These are phyloP conservation scores for Paraphoma chrysanthemicola DNA, from an alignment of 2,329 filamentous ascomycete species.

Conservation along the genomic window DNA sequence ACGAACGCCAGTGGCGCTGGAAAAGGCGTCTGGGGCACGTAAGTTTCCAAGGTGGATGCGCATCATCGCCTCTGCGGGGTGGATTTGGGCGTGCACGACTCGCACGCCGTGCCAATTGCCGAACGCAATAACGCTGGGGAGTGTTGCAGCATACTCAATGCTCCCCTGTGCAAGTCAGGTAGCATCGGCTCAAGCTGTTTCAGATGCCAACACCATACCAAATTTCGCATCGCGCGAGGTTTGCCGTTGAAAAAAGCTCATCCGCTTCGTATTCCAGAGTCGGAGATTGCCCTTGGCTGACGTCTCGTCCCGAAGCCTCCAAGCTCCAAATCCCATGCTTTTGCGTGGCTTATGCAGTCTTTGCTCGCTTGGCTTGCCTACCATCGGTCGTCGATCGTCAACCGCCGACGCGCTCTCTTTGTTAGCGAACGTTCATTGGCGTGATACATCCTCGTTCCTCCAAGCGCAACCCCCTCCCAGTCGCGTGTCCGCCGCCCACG, in stretches of 20 bases:
- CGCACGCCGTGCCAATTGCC: background rate
- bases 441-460: background rate
- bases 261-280: background rate
- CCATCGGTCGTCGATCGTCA: background rate
- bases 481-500: conserved; percentile 31
- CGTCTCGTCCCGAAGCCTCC: background rate
- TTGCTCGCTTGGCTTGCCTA: background rate
- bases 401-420: background rate
- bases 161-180: background rate
- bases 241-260: background rate
- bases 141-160: background rate
- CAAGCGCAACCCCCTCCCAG: background rate
- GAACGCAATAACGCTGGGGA: background rate
- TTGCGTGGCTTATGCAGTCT: background rate
- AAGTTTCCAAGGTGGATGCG: background rate
- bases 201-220: background rate
- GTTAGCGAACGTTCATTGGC: background rate
- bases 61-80: conserved; percentile 3
- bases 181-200: conserved; percentile 2
- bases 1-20: conserved; percentile 3
- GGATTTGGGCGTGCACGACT: background rate
- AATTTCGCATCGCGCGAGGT: background rate
- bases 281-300: conserved; percentile 1
- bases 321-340: background rate
- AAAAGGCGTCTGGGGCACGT: background rate